Conservation (phyloP, 306 rosid genomes). For the Inga leiocalycina region DNA sequence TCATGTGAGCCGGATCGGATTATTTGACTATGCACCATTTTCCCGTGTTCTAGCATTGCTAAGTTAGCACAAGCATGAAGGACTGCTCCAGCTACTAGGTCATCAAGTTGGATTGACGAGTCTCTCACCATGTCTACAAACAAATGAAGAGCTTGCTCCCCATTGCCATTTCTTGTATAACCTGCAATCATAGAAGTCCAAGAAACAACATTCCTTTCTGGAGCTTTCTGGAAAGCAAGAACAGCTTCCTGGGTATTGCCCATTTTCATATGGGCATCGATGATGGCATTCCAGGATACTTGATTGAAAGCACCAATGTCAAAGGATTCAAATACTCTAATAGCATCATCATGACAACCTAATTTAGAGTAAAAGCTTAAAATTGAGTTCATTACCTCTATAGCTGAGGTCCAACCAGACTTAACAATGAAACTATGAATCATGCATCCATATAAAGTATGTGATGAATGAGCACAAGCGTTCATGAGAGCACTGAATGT, state of each 20-base stretch:
- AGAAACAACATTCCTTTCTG: constrained; percentile 68
- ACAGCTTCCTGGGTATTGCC: constrained; percentile 62
- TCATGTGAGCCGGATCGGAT: constrained; percentile 51
- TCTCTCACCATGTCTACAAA: constrained; percentile 63
- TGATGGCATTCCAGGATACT: constrained; percentile 82
- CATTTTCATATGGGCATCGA: constrained; percentile 77
- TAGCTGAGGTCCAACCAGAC: constrained; percentile 67
- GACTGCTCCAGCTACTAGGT: constrained; percentile 65
- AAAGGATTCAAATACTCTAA: constrained; percentile 53
- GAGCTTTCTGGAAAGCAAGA: constrained; percentile 64
- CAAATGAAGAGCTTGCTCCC: constrained; percentile 65
- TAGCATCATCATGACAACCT: constrained; percentile 55
- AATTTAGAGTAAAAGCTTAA: constrained; percentile 68
- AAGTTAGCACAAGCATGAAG: constrained; percentile 82
- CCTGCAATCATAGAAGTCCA: constrained; percentile 87
- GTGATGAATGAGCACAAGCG: constrained; percentile 60
- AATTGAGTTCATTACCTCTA: constrained; percentile 69
- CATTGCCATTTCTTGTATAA: constrained; percentile 62
- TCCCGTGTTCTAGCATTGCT: constrained; percentile 58
- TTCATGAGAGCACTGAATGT: constrained; percentile 69
- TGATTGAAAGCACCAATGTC: constrained; percentile 41
- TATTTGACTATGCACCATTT: constrained; percentile 62
- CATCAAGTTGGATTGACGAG: constrained; percentile 57
- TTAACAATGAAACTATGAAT: constrained; percentile 64
- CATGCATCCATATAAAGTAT: constrained; percentile 53